Conservation (phyloP, 2,329 filamentous ascomycete species). For the Thermochaetoides dissita region DNA sequence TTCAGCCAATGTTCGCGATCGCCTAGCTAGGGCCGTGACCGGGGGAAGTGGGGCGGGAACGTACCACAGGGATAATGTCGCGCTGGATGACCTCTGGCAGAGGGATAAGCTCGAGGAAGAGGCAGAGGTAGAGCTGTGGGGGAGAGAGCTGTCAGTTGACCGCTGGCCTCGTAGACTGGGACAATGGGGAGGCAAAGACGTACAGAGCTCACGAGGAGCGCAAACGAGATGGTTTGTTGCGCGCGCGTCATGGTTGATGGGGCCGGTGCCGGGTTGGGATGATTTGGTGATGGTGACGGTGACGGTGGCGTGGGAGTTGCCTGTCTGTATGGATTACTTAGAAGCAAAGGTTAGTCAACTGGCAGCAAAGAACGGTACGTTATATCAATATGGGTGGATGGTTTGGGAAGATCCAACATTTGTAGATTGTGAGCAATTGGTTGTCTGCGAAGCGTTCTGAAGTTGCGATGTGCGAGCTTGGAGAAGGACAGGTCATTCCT, state of each 20-base stretch:
- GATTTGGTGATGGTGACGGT: background rate
- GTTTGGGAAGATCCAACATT: no score
- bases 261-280: background rate
- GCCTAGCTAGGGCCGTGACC: background rate
- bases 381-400: no score
- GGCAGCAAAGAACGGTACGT: no score
- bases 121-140: constrained; percentile 68
- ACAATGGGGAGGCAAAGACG: constrained; percentile 15
- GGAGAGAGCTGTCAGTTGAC: constrained; percentile 3
- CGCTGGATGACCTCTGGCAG: constrained; percentile 64
- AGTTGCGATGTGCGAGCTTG: no score
- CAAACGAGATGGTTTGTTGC: constrained; percentile 78
- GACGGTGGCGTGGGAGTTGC: no score
- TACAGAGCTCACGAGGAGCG: constrained; percentile 79
- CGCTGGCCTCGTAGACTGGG: background rate
- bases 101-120: constrained; percentile 72
- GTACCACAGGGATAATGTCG: constrained; percentile 78
- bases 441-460: no score
- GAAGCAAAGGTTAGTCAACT: no score
- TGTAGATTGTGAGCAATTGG: no score
- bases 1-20: background rate
- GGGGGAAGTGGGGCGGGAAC: constrained; percentile 22
- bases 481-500: no score
- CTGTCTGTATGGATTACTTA: no score
- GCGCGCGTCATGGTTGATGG: constrained; percentile 74